Percentiles rank a stretch among this genome's conserved stretches.
Conservation (phyloP, 2,329 filamentous ascomycete species). For the Eutypa lata region DNA sequence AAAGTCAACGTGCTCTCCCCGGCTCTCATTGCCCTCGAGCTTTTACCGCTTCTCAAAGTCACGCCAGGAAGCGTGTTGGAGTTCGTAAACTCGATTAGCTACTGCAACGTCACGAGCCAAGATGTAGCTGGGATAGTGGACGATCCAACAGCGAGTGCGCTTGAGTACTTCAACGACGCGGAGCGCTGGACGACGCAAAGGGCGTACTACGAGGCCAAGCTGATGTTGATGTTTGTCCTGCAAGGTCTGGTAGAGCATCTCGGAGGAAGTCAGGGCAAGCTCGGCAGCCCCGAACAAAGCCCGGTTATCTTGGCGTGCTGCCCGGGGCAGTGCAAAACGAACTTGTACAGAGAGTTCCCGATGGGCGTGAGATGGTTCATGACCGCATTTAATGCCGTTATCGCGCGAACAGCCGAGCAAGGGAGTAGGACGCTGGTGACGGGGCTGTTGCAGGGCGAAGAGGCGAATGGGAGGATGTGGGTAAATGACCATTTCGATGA, state of each 20-base stretch:
- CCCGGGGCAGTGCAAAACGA: not conserved
- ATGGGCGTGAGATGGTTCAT: too few relatives aligned
- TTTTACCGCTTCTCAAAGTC: not conserved
- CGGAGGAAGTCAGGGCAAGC: not conserved
- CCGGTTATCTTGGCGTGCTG: not conserved
- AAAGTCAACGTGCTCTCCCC: conserved; percentile 1
- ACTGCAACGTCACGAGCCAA: not conserved
- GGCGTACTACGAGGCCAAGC: not conserved
- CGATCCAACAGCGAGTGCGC: not conserved
- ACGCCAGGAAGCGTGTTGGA: not conserved
- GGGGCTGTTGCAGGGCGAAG: not conserved
- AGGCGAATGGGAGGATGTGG: conserved; percentile 1
- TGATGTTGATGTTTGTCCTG: conserved; percentile 1
- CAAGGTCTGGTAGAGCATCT: not conserved
- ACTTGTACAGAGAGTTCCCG: not conserved
- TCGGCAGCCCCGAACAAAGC: not conserved
- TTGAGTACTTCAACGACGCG: not conserved
- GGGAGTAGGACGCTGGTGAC: not conserved
- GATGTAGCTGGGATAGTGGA: not conserved
- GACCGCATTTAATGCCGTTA: not conserved
- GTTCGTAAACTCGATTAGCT: conserved; percentile 1
- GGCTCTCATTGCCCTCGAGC: not conserved
- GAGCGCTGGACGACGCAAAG: not conserved
- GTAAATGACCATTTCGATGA: not conserved
- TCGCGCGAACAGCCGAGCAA: not conserved